Evolutionary conservation across 352 stramenopile species (phyloP), one percentile per base, ranked within the genome.

Genomic region (Albugo candida): DNA sequence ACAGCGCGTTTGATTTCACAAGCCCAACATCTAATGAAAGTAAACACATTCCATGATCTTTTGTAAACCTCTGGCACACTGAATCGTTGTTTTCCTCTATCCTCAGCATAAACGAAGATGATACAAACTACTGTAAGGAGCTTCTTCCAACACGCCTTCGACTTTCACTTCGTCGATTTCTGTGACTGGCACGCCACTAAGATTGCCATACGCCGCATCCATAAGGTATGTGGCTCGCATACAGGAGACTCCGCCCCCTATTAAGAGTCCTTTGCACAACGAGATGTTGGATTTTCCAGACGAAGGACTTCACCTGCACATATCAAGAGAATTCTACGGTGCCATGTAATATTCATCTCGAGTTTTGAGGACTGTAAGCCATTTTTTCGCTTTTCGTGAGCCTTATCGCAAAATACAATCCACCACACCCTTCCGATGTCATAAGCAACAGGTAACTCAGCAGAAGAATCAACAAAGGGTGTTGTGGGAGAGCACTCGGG

Each of bases 291-390:
- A 68, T 89, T 41, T 75, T 65, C 13, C 79, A 75, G 6, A 92
- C 66, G 14, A 85, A 56, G 0, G 72, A 70, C 38, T 72, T 65
- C 47, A 87, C 74, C 60, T 83, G 77, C 27, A 96, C 74, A 48
- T 96, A 97, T 5, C 89, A 52, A 94, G 78, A 12, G 95, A 94
- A 69, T 99, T 99, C 67, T 98, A 97, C 34, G 92, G 83, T 1
- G 93, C 93, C 71, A 98, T 98, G 45, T 96, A 97, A 65, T 99
- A 95, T 64, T 99, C 95, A 56, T 99, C 94, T 13, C 85, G 70
- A 10, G 95, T 94, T 65, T 99, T 99, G 61, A 99, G 99, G 13
- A 98, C 67, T 1, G 67, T 75, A 13, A 92, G 54, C 1, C 70
- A 58, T 17, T 52, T 51, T 8, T 48, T 55, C 47, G 69, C 61